Evolutionary conservation across 345 rosid genomes (phyloP), one percentile per base, ranked within the genome.

Genomic region (Acer saccharum): DNA sequence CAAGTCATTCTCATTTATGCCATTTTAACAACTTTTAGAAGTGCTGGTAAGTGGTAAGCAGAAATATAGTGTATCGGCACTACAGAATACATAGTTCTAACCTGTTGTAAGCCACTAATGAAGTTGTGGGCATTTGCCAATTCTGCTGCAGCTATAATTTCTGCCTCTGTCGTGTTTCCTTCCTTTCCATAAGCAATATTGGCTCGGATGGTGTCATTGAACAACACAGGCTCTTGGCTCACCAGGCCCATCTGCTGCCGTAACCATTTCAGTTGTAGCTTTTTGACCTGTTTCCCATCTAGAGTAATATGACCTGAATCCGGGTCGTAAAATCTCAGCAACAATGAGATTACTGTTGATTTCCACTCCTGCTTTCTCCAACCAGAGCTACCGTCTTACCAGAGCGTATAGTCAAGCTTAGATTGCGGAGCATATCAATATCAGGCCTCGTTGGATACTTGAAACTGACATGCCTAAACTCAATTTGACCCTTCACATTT

Each of bases 301-400:
- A 87, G 41, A 13, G 88, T 83, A 62, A 85, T 81, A 13, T 54
- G 71, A 60, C 90, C 90, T 1, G 85, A 85, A 62, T 79, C 79
- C 0, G 85, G 85, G 65, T 87, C 81, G 9, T 85, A 85, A 48
- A 83, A 87, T 74, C 90, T 81, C 21, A 77, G 85, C 75, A 87
- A 64, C 68, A 80, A 32, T 20, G 90, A 74, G 11, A 80, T 78
- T 12, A 78, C 79, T 0, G 85, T 83, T 23, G 85, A 87, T 77
- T 81, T 85, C 10, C 84, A 27, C 84, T 77, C n/a, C 90, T 87
- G 29, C 90, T 87, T 29, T 81, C 90, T 39, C 90, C 90, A 63
- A 87, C 87, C 48, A 81, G 62, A 67, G 88, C 90, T 58, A 76
- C 84, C 14, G 81, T 79, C 88, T 83, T 71, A 46, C 90, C 88